phyloP scores from a whole-genome alignment of 2,329 filamentous ascomycete genomes.

The Piedraia hortae region DNA sequence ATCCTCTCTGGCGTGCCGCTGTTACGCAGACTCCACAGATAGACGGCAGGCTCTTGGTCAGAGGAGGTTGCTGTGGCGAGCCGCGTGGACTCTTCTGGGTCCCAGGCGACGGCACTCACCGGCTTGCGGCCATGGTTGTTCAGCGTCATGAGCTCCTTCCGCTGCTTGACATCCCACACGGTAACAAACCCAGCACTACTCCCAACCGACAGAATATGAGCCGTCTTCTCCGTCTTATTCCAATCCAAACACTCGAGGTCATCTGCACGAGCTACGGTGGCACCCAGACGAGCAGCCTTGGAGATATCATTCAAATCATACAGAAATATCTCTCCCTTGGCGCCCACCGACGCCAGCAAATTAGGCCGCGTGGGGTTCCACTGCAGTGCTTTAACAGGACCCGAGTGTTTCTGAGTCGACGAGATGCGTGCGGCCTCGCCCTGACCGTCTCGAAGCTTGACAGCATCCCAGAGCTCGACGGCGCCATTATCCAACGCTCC shows the following conservation, averaged over 20 bases:
- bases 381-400: slow-evolving; percentile 77
- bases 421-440: slow-evolving; percentile 51
- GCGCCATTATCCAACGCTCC: slow-evolving; percentile 86
- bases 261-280: slow-evolving; percentile 63
- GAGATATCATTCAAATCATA: slow-evolving; percentile 78
- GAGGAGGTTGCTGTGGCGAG: slow-evolving; percentile 77
- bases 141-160: slow-evolving; percentile 85
- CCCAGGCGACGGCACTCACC: slow-evolving; percentile 90
- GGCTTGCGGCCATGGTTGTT: slow-evolving; percentile 75
- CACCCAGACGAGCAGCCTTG: slow-evolving; percentile 71
- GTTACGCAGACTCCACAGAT: slow-evolving; percentile 87
- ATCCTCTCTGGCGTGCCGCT: slow-evolving; percentile 80
- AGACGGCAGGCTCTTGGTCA: slow-evolving; percentile 63
- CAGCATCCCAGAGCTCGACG: slow-evolving; percentile 80
- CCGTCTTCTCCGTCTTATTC: slow-evolving; percentile 66
- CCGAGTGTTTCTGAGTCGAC: slow-evolving; percentile 67
- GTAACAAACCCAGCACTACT: slow-evolving; percentile 85
- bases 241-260: slow-evolving; percentile 92
- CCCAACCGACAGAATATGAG: slow-evolving; percentile 85
- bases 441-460: slow-evolving; percentile 24
- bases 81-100: slow-evolving; percentile 78
- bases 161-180: slow-evolving; percentile 94
- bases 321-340: slow-evolving; percentile 87
- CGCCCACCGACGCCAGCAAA: slow-evolving; percentile 71
- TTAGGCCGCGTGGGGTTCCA: slow-evolving; percentile 88